phyloP scores from a whole-genome alignment of 225 moss, liverwort and hornwort genomes.

The Sphagnum tenellum region DNA sequence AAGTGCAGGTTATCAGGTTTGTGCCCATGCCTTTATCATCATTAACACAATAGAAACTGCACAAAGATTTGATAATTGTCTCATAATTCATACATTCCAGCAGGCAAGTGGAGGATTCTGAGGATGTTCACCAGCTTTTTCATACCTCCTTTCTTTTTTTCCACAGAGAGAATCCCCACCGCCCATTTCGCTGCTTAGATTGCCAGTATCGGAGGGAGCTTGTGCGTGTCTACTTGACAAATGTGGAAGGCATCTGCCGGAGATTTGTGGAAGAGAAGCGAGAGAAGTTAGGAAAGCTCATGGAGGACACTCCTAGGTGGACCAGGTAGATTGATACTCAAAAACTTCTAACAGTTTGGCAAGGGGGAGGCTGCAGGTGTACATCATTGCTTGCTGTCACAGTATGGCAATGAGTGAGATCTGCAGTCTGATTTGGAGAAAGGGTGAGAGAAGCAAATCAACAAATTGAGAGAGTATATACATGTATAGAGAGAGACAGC shows the following conservation, averaged over 20 bases:
- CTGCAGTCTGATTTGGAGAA: too few relatives aligned
- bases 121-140: too few relatives aligned
- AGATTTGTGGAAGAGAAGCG: slow-evolving; percentile 98
- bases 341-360: too few relatives aligned
- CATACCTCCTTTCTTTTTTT: neutral
- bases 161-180: slow-evolving; percentile 95
- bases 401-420: neutral
- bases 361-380: too few relatives aligned
- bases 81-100: too few relatives aligned
- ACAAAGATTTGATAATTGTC: too few relatives aligned
- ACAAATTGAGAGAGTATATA: too few relatives aligned
- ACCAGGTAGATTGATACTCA: slow-evolving; percentile 16
- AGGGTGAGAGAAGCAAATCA: too few relatives aligned
- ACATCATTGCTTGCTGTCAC: neutral
- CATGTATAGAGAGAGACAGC: neutral
- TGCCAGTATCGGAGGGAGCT: slow-evolving; percentile 99
- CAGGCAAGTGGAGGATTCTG: too few relatives aligned
- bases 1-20: slow-evolving; percentile 99
- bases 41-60: too few relatives aligned
- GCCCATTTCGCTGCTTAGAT: slow-evolving; percentile 95
- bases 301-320: slow-evolving; percentile 93
- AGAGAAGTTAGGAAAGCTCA: slow-evolving; percentile 94
- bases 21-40: neutral
- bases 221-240: slow-evolving; percentile 92
- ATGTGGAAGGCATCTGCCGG: slow-evolving; percentile 98